Base-by-base conservation (phyloP, 441 rosid species). In the Lepidium campestre region DNA sequence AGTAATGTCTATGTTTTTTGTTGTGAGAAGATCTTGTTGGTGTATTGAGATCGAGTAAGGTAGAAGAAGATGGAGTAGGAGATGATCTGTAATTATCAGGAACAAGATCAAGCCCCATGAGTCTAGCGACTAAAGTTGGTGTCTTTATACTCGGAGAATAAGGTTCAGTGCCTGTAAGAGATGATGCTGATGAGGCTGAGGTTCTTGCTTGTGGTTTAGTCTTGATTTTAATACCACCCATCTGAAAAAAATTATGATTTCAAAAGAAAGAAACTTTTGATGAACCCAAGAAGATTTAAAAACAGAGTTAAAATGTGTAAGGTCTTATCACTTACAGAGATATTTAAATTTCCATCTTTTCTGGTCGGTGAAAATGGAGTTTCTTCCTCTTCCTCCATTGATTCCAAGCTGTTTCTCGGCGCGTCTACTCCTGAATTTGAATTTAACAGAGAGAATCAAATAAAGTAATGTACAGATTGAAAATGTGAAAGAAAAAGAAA, bases 61-160 rank as follows among this genome's bases (percentile, higher is more conserved):
- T 49, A 57, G 91, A 70, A 5, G 85, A 62, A 32, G 83, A 65
- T 8, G 89, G 74, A 2, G 85, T 67, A 10, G 80, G 78, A 58
- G 86, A 81, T 23, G 81, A 64, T 15, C 78, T 72, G 55, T 78
- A 73, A 25, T 65, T 60, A 13, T 86, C 91, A 1, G 99, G 96
- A 44, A 87, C 89, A 72, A 85, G 82, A 44, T 93, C 99, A 27
- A 93, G 96, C 39, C 99, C 99, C 99, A 93, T 91, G 22, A 93
- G 85, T 57, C 97, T 80, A 10, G 97, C 99, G 0, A 93, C 95
- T 45, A 93, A 76, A 62, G 78, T 90, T 34, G 99, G 99, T 20
- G 95, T 87, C 79, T 84, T 87, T 65, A 84, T 72, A 19, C 82
- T 85, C 2, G 96, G 90, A 17, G 99, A 89, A 59, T 79, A 67